Evolutionary conservation across 768 basidiomycete genomes (phyloP), one percentile per base, ranked within the genome.

Genomic region (Hypsizygus marmoreus): DNA sequence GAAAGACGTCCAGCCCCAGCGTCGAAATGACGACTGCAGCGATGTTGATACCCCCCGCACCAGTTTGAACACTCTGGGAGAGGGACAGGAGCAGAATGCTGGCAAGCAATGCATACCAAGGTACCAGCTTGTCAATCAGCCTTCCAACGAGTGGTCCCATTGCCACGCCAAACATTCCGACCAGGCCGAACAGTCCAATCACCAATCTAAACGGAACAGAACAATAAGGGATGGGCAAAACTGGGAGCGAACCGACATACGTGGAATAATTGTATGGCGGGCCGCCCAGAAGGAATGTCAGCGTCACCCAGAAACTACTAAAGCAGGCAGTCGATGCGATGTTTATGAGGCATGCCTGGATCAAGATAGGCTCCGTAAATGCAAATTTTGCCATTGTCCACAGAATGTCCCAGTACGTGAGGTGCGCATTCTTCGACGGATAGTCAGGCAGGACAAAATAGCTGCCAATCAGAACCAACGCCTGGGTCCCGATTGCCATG

Each of bases 261-360:
- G 84, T 87, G 1, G 83, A 85, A 53, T 86, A 92, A 54, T 82
- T 59, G 58, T 91, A 94, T 0, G 87, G 86, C 3, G 81, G 65
- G 4, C 83, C 87, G 6, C 82, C 84, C 2, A 95, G 81, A 16
- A 93, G 69, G 70, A 93, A 95, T 0, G 91, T 91, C 49, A 89
- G 62, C 0, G 86, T 87, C 3, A 87, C 84, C 86, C 86, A 84
- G 53, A 81, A 84, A 53, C 71, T 76, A 9, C 68, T 73, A 56
- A 77, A 79, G 39, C 68, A 83, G 40, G 80, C 84, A 19, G 84
- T 84, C 48, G 76, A 77, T 10, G 73, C 75, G 12, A 89, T 59
- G 52, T 81, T 79, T 57, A 89, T 72, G 51, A 89, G 63, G 49
- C 75, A 70, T 2, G 74, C 70, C 61, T 94, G 91, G 8, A 91